These are phyloP conservation scores for Nakaseomyces uthaithaninus DNA, from an alignment of 1,139 yeast genomes.

Conservation along the genomic window DNA sequence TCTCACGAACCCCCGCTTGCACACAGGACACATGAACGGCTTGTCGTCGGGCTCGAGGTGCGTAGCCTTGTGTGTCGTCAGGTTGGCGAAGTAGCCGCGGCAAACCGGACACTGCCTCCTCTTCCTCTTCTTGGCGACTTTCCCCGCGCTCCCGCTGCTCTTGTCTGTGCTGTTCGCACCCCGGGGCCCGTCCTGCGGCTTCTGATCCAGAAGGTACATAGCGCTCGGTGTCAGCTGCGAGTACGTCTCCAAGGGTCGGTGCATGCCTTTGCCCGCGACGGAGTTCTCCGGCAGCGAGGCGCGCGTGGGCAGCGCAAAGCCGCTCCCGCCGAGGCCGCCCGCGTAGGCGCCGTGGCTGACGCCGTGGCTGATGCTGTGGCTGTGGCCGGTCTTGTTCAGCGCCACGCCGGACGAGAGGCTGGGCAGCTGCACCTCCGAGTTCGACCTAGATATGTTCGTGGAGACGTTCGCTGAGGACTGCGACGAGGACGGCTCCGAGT, in stretches of 20 bases:
- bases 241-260: too few species aligned
- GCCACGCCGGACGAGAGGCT: background rate
- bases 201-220: too few species aligned
- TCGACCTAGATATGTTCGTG: constrained; percentile 1
- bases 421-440: background rate
- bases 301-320: too few species aligned
- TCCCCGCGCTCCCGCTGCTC: background rate
- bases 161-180: background rate
- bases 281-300: too few species aligned
- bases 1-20: constrained; percentile 77
- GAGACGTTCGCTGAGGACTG: constrained; percentile 3
- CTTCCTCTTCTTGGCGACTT: constrained; percentile 43
- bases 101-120: constrained; percentile 82
- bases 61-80: constrained; percentile 77
- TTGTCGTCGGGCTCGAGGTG: constrained; percentile 64
- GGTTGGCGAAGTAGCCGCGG: constrained; percentile 60
- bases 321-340: background rate
- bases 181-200: too few species aligned
- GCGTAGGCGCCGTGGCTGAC: background rate
- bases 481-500: constrained; percentile 3
- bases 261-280: too few species aligned
- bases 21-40: constrained; percentile 67
- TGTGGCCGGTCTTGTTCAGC: background rate
- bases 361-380: too few species aligned
- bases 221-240: too few species aligned